Evolutionary conservation across 1,139 yeast genomes (phyloP), one percentile per base, ranked within the genome.

Genomic region (Geotrichum fermentans): DNA sequence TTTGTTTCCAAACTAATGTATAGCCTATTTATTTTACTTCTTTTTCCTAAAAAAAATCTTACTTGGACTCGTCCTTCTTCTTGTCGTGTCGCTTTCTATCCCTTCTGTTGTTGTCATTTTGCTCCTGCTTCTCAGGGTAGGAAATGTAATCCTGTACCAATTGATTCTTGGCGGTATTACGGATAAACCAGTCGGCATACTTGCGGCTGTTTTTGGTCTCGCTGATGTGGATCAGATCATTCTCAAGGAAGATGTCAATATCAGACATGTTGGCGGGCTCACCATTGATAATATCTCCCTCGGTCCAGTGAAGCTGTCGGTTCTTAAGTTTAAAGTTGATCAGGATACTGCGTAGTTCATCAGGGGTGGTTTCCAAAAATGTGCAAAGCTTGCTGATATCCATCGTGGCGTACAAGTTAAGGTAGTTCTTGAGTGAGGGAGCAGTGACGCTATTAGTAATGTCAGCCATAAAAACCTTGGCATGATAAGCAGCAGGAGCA

Each of bases 121-220:
- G 53, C 32, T 58, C 56, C 43, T 55, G 52, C 54, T 56, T 52
- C 33, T 64, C 62, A 33, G 68, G 66, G 52, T 65, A 66, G 47
- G 65, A 62, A 51, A 72, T 70, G 43, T 57, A 62, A 42, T 73
- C 77, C 56, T 72, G 75, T 16, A 68, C 71, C 42, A 64, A 60
- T 52, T 71, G 70, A 61, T 73, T 72, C 63, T 72, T 73, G 52
- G 58, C 61, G 28, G 74, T 69, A 63, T 72, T 73, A 58, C 77
- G 69, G 51, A 73, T 64, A 53, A 74, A 74, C 77, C 77, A 74
- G 56, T 74, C 77, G 40, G 73, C 73, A 52, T 69, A 73, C 60
- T 70, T 70, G 56, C 77, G 65, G 37, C 73, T 72, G 34, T 65
- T 66, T 58, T 72, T 73, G 45, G 71, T 65, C 59, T 73, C 76